Conservation (phyloP, 225 moss, liverwort and hornwort species). For the Pseudoscleropodium purum region DNA sequence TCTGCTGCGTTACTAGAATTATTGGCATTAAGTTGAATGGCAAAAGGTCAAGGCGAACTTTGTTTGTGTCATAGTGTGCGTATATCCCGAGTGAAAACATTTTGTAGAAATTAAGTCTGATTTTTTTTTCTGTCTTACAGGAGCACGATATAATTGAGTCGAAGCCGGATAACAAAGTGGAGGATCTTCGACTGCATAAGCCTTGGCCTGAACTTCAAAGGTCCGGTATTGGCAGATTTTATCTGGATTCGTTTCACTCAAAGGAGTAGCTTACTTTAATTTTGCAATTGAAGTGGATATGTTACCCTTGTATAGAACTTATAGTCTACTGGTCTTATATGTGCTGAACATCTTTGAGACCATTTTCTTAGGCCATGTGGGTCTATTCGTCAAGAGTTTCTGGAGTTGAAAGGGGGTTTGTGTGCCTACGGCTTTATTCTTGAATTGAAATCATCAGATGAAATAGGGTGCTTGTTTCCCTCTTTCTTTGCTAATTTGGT, state of each 20-base stretch:
- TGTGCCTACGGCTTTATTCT: neutral
- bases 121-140: constrained; percentile 22
- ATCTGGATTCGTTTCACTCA: neutral
- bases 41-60: neutral
- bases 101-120: neutral
- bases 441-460: neutral
- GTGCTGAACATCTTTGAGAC: neutral
- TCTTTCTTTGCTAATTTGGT: neutral
- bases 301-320: neutral
- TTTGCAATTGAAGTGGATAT: neutral
- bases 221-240: constrained; percentile 11
- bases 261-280: neutral
- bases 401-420: neutral
- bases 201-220: constrained; percentile 96
- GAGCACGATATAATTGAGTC: constrained; percentile 92
- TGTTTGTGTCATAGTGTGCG: neutral
- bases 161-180: constrained; percentile 95
- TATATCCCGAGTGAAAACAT: neutral
- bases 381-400: neutral
- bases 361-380: neutral
- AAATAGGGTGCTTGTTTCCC: neutral
- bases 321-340: neutral
- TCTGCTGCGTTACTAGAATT: neutral
- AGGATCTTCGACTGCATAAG: constrained; percentile 93
- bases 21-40: neutral